Percentiles rank a stretch among this genome's conserved stretches.
These are phyloP conservation scores for Centrapalus pauciflorus DNA, from an alignment of 129 eudicot genomes.

Conservation along the genomic window DNA sequence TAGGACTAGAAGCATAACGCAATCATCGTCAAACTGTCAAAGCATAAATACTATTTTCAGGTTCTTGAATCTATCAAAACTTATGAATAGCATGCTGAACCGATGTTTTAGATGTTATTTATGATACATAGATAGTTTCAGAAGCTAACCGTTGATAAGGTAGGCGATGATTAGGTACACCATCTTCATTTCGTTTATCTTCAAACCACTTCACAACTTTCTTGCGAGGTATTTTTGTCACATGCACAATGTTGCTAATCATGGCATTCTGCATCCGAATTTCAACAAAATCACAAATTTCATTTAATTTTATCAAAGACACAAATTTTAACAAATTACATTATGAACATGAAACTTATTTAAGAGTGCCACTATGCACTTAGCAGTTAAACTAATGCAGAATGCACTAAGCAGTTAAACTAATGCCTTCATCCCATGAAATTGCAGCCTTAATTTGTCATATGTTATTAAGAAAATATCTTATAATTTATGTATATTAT, in stretches of 20 bases:
- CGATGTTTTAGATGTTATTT: not conserved
- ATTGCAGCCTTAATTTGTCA: not conserved
- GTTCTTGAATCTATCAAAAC: not conserved
- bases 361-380: not conserved
- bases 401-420: not conserved
- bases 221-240: slow-evolving; percentile 82
- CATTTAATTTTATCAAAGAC: not conserved
- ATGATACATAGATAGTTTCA: slow-evolving; percentile 27
- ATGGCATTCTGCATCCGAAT: slow-evolving; percentile 64
- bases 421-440: slow-evolving; percentile 1
- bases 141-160: slow-evolving; percentile 56
- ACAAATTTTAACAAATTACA: not conserved
- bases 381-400: slow-evolving; percentile 6
- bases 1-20: not conserved
- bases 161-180: slow-evolving; percentile 58
- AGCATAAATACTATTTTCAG: not conserved
- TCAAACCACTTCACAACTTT: slow-evolving; percentile 90
- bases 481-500: not conserved
- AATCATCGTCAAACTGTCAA: not conserved
- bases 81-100: not conserved
- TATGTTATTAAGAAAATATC: not conserved
- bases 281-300: not conserved
- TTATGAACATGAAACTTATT: not conserved
- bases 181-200: slow-evolving; percentile 84
- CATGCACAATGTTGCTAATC: slow-evolving; percentile 86